These are phyloP conservation scores for Blumeria hordei DNA, from an alignment of 2,329 filamentous ascomycete species.

Conservation along the genomic window DNA sequence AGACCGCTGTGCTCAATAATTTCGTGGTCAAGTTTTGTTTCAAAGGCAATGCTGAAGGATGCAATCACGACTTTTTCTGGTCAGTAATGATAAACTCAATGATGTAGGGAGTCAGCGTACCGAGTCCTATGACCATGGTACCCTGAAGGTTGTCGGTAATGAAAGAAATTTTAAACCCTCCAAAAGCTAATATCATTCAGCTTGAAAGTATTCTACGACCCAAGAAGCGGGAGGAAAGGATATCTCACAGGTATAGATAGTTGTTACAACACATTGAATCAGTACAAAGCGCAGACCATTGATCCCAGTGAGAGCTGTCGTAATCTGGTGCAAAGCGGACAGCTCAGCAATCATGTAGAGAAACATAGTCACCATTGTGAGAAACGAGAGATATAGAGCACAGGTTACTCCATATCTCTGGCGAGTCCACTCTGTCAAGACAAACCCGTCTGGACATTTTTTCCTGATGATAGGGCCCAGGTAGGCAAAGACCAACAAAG, in stretches of 20 bases:
- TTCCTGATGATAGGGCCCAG: conserved; percentile 55
- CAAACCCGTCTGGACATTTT: conserved; percentile 64
- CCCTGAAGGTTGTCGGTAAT: conserved; percentile 66
- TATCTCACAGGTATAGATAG: conserved; percentile 52
- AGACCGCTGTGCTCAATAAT: conserved; percentile 45
- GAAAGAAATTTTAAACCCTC: conserved; percentile 67
- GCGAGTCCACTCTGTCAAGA: conserved; percentile 63
- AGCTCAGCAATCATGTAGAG: conserved; percentile 73
- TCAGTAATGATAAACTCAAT: neutral
- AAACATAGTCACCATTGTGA: conserved; percentile 62
- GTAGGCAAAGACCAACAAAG: conserved; percentile 48
- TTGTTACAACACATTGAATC: conserved; percentile 54
- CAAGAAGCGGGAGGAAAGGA: too few relatives aligned
- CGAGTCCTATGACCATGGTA: conserved; percentile 48
- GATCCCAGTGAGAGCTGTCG: conserved; percentile 49
- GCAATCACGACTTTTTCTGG: conserved; percentile 34
- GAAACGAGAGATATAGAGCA: conserved; percentile 49
- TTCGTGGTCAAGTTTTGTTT: conserved; percentile 45
- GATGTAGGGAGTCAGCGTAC: conserved; percentile 5
- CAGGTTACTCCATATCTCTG: conserved; percentile 49
- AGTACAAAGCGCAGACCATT: conserved; percentile 53
- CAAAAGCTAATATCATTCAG: conserved; percentile 28
- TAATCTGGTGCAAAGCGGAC: conserved; percentile 57
- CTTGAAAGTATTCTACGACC: too few relatives aligned
- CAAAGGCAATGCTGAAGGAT: conserved; percentile 51